Conservation (phyloP, 1,139 yeast species). For the Debaryomyces sp. region DNA sequence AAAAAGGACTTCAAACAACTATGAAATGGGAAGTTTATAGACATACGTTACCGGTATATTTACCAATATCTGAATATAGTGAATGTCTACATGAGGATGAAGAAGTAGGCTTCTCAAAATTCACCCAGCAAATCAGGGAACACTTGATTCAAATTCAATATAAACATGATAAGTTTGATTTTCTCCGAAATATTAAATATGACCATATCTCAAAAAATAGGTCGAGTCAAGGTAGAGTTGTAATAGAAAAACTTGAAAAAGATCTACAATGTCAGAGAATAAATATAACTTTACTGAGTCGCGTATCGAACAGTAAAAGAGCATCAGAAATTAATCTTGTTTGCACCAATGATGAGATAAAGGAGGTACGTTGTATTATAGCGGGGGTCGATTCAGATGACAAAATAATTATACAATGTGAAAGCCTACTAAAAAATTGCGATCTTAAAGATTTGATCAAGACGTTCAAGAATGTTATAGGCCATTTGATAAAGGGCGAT, state of each 20-base stretch:
- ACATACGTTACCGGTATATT: conserved; percentile 40
- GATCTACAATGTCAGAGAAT: conserved; percentile 32
- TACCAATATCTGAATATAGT: conserved; percentile 21
- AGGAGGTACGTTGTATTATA: conserved; percentile 14
- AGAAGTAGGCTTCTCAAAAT: conserved; percentile 8
- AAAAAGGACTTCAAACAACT: conserved; percentile 13
- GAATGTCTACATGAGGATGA: conserved; percentile 7
- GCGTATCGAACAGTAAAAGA: background rate
- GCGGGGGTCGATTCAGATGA: conserved; percentile 1
- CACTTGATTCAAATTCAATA: conserved; percentile 28
- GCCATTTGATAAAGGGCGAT: conserved; percentile 14
- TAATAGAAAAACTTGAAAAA: conserved; percentile 19
- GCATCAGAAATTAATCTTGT: conserved; percentile 20
- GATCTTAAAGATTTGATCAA: conserved; percentile 20
- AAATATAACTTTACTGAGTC: conserved; percentile 10
- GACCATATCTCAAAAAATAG: conserved; percentile 12
- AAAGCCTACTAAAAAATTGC: conserved; percentile 20
- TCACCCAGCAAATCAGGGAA: conserved; percentile 21
- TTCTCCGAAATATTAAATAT: conserved; percentile 16
- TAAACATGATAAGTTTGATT: conserved; percentile 33
- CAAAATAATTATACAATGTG: conserved; percentile 15
- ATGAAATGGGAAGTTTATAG: conserved; percentile 34
- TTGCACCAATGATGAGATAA: conserved; percentile 22
- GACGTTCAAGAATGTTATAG: conserved; percentile 19
- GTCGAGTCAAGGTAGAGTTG: conserved; percentile 6